A percentile compares a stretch with the other conserved stretches of the same genome.
Evolutionary conservation across 73 alveolate genomes (phyloP).

Genomic region (Tetrahymena borealis): DNA sequence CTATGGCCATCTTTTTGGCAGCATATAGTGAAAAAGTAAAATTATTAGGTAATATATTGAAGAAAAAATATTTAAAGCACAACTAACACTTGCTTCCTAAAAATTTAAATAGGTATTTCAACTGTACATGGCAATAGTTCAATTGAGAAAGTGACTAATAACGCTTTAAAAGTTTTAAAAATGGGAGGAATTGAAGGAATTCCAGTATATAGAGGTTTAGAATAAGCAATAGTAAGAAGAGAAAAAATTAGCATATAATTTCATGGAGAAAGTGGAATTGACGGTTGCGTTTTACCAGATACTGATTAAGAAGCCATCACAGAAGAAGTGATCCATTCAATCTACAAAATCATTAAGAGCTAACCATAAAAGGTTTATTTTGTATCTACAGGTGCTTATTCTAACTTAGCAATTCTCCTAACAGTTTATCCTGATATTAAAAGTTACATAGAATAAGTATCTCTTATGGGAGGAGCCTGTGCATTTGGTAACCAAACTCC

Average conservation of each 20-base stretch:
- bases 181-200: slow-evolving; percentile 6
- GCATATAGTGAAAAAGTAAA: slow-evolving; percentile 4
- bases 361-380: not conserved
- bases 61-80: not conserved
- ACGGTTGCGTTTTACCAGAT: not conserved
- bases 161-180: slow-evolving; percentile 21
- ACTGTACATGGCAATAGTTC: not conserved
- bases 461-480: slow-evolving; percentile 36
- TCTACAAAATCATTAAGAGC: not conserved
- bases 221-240: not conserved
- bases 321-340: not conserved
- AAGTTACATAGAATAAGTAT: slow-evolving; percentile 4
- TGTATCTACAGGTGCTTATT: slow-evolving; percentile 23
- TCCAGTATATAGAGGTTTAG: slow-evolving; percentile 22
- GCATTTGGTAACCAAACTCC: slow-evolving; percentile 35
- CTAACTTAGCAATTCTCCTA: slow-evolving; percentile 18
- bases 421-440: slow-evolving; percentile 24
- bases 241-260: not conserved
- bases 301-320: not conserved
- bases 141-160: slow-evolving; percentile 5
- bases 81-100: too few species aligned
- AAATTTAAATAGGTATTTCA: not conserved
- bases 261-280: not conserved
- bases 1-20: slow-evolving; percentile 24
- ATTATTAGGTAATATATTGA: not conserved